Base-by-base conservation (phyloP, 768 basidiomycete genomes). In the Mycena maculata region DNA sequence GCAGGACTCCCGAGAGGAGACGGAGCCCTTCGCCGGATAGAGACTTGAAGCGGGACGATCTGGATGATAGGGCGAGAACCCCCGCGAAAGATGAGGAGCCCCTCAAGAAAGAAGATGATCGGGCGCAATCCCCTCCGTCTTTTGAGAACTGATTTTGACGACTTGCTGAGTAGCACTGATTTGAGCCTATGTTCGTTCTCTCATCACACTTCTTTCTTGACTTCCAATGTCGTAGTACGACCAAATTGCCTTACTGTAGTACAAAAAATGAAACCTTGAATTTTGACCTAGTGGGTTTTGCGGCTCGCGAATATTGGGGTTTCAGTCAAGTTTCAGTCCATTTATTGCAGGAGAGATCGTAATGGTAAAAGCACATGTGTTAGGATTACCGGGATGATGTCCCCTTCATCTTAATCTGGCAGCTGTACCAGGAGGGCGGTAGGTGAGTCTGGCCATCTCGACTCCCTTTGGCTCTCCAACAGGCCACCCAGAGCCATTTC, bases 61-160 rank as follows among this genome's bases (percentile, higher is more conserved):
- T 38, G 18, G 53, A 55, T 12, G 87, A 87, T 54, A 80, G 81
- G 63, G 85, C 86, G 27, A 83, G 84, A 76, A 87, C 89, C 49
- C 84, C 87, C 55, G 82, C 83, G n/a, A n/a, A n/a, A n/a, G n/a
- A n/a, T n/a, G n/a, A n/a, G n/a, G n/a, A n/a, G 7, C 72, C 73
- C 62, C 81, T 20, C 28, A 59, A 60, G 22, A 63, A 84, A 13
- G 72, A 67, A 49, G 83, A 83, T 9, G 88, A 89, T 56, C 78
- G 82, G 75, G 85, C 85, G 56, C 84, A 84, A 70, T 88, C 88
- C 10, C 89, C 89, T 39, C 87, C 87, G 33, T 87, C 87, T 30
- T 89, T 87, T 68, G 88, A 89, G 70, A 82, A 83, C 13, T n/a
- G n/a, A n/a, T n/a, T n/a, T 74, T 85, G 76, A 85, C 31, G 22